Percentiles rank a stretch among this genome's conserved stretches.
These are phyloP conservation scores for Polygonum maritimum DNA, from an alignment of 148 eudicot genomes.

Conservation along the genomic window DNA sequence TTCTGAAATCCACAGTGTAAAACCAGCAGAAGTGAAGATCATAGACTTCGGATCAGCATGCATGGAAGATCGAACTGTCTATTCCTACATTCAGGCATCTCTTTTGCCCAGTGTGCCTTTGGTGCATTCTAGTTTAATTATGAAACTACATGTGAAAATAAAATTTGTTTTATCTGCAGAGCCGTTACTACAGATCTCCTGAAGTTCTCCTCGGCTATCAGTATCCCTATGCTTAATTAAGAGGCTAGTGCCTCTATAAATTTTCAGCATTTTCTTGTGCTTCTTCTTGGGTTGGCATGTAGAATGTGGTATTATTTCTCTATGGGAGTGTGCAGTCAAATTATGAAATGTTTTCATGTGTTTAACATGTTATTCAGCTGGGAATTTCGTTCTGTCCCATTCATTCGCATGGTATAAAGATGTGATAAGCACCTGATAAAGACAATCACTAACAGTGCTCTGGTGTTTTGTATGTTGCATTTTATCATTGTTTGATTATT, in stretches of 20 bases:
- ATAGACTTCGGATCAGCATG: constrained; percentile 99
- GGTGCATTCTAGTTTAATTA: constrained; percentile 1
- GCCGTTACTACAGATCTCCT: constrained; percentile 97
- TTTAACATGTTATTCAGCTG: not conserved
- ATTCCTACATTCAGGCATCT: constrained; percentile 91
- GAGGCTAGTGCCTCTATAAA: not conserved
- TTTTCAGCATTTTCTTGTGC: not conserved
- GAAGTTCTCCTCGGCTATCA: constrained; percentile 98
- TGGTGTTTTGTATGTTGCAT: not conserved
- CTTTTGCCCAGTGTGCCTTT: not conserved
- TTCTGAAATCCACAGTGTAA: constrained; percentile 48
- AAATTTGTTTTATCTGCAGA: constrained; percentile 46
- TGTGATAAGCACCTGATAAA: not conserved
- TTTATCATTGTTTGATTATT: not conserved
- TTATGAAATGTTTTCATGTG: not conserved
- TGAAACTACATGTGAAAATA: not conserved
- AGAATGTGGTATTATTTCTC: not conserved
- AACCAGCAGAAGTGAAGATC: constrained; percentile 88
- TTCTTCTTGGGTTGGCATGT: not conserved
- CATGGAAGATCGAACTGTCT: constrained; percentile 90
- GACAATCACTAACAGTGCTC: not conserved
- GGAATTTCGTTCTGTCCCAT: not conserved
- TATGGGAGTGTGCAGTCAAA: not conserved
- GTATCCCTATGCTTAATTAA: constrained; percentile 49
- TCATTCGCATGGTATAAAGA: not conserved